Evolutionary conservation across 176 grass and related monocot species (phyloP), one percentile per base, ranked within the genome.

Genomic region (Oryza meridionalis): DNA sequence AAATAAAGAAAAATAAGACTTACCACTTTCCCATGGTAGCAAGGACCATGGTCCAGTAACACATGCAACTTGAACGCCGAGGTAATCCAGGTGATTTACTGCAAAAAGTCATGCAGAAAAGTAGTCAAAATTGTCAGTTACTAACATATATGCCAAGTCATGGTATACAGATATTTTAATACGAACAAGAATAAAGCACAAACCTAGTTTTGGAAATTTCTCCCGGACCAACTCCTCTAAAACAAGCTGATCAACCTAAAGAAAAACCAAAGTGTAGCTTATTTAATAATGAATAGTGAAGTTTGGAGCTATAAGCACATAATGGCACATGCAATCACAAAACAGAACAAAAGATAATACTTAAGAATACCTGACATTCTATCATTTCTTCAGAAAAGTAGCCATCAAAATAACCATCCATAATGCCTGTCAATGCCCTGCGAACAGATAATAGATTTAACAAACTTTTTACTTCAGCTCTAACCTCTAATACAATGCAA

Each of bases 361-460:
- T 68, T 26, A 33, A 16, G 10, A 87, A 70, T 86, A 96, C 97
- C 93, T 99, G 91, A 83, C 90, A 99, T 85, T 99, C 97, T 8
- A 94, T 94, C 97, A 96, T 99, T 84, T 99, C 97, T 89, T 99
- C 97, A 71, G 97, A 90, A 81, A 95, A 99, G 84, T 96, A 99
- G 76, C 91, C 93, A 73, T 99, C 91, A 89, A 99, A 99, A 83
- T 94, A 96, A 71, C 96, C 97, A 73, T 99, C 97, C 86, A 99
- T 92, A 81, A 99, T 92, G 53, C 91, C 97, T 55, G 88, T 94
- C 89, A 99, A 91, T 84, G 93, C 85, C 97, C 97, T 99, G 79
- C 61, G 14, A 62, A 85, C 32, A 69, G 67, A 88, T 73, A 44
- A 80, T n/a, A 74, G 7, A 68, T 85, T 65, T 45, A 77, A 79